Percentiles rank a stretch among this genome's conserved stretches.
phyloP scores from a whole-genome alignment of 1,284 basidiomycete genomes.

The Rhizoctonia solani region DNA sequence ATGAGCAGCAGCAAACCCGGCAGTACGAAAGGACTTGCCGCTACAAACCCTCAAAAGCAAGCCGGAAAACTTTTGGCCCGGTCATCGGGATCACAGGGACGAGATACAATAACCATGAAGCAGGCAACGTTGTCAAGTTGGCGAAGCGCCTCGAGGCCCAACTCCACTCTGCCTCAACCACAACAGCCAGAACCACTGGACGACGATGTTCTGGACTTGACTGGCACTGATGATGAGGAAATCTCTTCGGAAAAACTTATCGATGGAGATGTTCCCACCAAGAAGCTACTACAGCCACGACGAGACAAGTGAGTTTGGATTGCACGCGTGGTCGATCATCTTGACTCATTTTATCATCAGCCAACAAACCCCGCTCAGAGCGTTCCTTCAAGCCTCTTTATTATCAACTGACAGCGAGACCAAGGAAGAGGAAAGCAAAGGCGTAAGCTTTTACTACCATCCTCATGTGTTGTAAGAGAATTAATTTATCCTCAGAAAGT shows the following conservation, averaged over 20 bases:
- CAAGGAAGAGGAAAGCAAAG: constrained; percentile 60
- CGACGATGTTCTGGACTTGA: constrained; percentile 35
- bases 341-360: constrained; percentile 45
- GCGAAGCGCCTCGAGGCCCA: constrained; percentile 33
- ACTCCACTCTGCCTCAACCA: constrained; percentile 9
- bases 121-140: constrained; percentile 16
- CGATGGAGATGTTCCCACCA: constrained; percentile 5
- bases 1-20: not conserved
- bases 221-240: constrained; percentile 40
- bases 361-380: constrained; percentile 64
- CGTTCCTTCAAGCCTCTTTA: constrained; percentile 83
- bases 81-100: constrained; percentile 4
- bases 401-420: constrained; percentile 80
- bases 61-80: not conserved
- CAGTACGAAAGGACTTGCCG: not conserved
- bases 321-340: constrained; percentile 3
- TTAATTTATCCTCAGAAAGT: constrained; percentile 61
- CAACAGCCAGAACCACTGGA: constrained; percentile 3
- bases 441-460: constrained; percentile 48
- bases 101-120: not conserved
- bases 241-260: not conserved
- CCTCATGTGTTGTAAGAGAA: not conserved
- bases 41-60: not conserved
- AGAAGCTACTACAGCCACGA: constrained; percentile 8
- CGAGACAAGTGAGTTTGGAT: constrained; percentile 2